phyloP scores from a whole-genome alignment of 2,329 filamentous ascomycete genomes.

The Cercospora berteroae region DNA sequence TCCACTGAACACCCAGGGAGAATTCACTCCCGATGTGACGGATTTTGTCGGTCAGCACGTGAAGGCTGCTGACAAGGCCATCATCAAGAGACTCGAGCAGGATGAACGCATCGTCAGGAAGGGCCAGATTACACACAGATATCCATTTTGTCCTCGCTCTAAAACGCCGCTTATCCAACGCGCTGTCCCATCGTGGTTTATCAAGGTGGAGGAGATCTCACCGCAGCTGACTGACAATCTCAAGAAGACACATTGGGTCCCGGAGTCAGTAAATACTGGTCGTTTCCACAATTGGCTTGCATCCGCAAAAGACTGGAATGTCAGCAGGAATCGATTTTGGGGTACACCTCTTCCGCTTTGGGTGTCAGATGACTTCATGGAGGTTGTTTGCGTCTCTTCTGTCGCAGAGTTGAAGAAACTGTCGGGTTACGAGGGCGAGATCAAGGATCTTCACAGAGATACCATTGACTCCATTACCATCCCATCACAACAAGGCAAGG shows the following conservation, averaged over 20 bases:
- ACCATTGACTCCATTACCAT: slow-evolving; percentile 94
- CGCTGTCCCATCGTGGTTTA: slow-evolving; percentile 92
- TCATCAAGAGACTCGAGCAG: slow-evolving; percentile 83
- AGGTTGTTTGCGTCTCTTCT: slow-evolving; percentile 82
- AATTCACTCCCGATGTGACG: slow-evolving; percentile 71
- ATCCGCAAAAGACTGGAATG: slow-evolving; percentile 92
- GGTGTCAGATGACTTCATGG: slow-evolving; percentile 85
- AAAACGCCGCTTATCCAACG: slow-evolving; percentile 92
- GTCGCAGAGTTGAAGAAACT: slow-evolving; percentile 78
- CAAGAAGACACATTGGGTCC: slow-evolving; percentile 87
- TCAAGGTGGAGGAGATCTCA: slow-evolving; percentile 79
- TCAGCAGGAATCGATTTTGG: slow-evolving; percentile 93
- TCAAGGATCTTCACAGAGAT: slow-evolving; percentile 85
- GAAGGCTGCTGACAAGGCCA: slow-evolving; percentile 87
- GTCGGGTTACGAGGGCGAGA: slow-evolving; percentile 79
- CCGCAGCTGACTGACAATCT: slow-evolving; percentile 90
- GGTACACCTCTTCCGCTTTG: slow-evolving; percentile 89
- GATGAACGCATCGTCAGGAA: slow-evolving; percentile 77
- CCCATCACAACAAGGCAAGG: slow-evolving; percentile 83
- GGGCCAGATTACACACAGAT: slow-evolving; percentile 84
- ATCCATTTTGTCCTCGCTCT: slow-evolving; percentile 92
- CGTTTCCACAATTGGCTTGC: slow-evolving; percentile 89
- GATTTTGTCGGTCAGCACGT: slow-evolving; percentile 87
- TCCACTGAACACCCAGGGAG: slow-evolving; percentile 80
- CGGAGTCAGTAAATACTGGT: slow-evolving; percentile 83